Base-by-base conservation (phyloP, 495 filamentous ascomycete species). In the Letharia lupina region DNA sequence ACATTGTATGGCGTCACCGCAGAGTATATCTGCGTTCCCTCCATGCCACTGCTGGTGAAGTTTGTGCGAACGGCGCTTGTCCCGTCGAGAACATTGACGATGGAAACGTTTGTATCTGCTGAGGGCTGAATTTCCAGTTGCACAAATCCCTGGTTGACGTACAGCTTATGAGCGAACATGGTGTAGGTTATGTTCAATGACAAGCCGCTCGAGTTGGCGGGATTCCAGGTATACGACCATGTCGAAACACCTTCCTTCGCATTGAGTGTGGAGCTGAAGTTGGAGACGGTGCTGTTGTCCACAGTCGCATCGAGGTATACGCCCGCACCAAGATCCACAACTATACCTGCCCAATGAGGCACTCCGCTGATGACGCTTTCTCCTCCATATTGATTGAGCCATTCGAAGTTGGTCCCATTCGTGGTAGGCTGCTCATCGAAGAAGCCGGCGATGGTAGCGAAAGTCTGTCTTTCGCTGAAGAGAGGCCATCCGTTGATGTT, bases 401-500 rank as follows among this genome's bases (percentile, higher is more conserved):
- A 91, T 7, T 78, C 78, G 69, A 87, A 91, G 71, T 93, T 93
- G 11, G 83, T 85, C 5, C 82, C 80, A 47, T 85, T 87, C 0
- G 82, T 86, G 44, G 76, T 82, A 1, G 78, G 78, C 73, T 91
- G 88, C 12, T 77, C 73, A 67, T 91, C 82, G 66, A 81, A 91
- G 73, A 93, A 93, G 1, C 89, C 89, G 48, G 84, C 81, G 64
- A 93, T 83, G 0, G 88, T 91, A 6, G 87, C 85, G 72, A 93
- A 90, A 2, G 86, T 83, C 70, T 90, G 86, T 18, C 89, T 79
- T 11, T 79, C 72, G 57, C 85, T 78, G 75, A 85, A 90, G 20
- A 92, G 73, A 10, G 89, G 89, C 89, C 89, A 93, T 9, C 89
- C 89, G 69, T 84, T 88, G 72, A 87, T 86, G 37, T 82, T 81